A percentile compares a stretch with the other conserved stretches of the same genome.
These are phyloP conservation scores for Chaetomiaceae sp. DNA, from an alignment of 2,329 filamentous ascomycete genomes.

Conservation along the genomic window DNA sequence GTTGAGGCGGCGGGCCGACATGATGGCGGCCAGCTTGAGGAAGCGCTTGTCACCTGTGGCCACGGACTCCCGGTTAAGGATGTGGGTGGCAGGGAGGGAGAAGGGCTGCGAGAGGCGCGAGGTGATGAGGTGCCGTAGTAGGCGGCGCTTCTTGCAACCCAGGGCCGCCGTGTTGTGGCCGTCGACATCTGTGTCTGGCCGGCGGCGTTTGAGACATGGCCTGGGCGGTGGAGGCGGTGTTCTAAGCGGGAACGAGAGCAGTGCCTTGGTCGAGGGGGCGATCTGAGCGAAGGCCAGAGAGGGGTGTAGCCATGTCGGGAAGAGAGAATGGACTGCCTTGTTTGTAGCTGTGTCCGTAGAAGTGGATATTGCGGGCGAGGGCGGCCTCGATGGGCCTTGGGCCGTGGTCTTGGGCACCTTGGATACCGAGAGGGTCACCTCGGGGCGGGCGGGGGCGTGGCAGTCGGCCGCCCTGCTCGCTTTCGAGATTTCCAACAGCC, in stretches of 20 bases:
- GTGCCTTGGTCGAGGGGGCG: background rate
- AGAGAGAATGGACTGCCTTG: background rate
- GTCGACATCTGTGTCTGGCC: conserved; percentile 55
- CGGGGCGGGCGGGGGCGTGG: background rate
- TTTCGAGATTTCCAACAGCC: conserved; percentile 16
- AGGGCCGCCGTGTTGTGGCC: conserved; percentile 47
- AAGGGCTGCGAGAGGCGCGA: conserved; percentile 66
- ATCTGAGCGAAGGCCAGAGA: conserved; percentile 1
- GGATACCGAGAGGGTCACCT: conserved; percentile 6
- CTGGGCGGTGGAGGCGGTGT: background rate
- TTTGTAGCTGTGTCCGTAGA: background rate
- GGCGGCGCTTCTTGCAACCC: conserved; percentile 61
- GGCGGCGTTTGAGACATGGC: conserved; percentile 42
- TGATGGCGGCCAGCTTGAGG: conserved; percentile 42
- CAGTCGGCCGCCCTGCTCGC: conserved; percentile 1
- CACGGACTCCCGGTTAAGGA: conserved; percentile 55
- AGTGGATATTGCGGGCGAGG: background rate
- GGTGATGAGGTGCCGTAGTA: conserved; percentile 60
- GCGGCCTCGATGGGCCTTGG: background rate
- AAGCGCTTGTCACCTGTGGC: conserved; percentile 44
- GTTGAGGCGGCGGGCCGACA: conserved; percentile 31
- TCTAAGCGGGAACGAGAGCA: conserved; percentile 16
- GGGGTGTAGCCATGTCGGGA: background rate
- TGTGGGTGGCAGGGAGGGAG: conserved; percentile 64
- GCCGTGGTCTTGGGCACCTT: background rate